These are phyloP conservation scores for Pyricularia sp. DNA, from an alignment of 2,329 filamentous ascomycete species.

Conservation along the genomic window DNA sequence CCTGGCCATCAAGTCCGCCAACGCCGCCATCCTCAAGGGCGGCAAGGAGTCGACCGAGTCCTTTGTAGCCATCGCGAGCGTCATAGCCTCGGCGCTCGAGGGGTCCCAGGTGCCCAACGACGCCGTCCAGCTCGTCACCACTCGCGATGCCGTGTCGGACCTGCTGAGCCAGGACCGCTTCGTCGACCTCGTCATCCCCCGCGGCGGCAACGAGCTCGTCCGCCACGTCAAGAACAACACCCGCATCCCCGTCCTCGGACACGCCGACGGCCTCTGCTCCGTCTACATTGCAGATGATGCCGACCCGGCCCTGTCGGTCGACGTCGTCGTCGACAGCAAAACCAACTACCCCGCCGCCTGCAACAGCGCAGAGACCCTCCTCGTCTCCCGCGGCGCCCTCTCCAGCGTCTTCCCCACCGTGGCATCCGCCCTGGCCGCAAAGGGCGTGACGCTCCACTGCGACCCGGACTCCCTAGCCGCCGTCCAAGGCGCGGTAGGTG, in stretches of 20 bases:
- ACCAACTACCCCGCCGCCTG: constrained; percentile 92
- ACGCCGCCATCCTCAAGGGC: constrained; percentile 93
- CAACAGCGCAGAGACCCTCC: constrained; percentile 86
- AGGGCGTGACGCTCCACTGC: constrained; percentile 76
- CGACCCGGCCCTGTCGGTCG: constrained; percentile 59
- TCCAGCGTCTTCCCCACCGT: constrained; percentile 58
- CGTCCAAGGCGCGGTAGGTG: constrained; percentile 37
- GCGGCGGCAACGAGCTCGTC: constrained; percentile 84
- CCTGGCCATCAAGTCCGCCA: constrained; percentile 92
- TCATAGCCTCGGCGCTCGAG: constrained; percentile 71
- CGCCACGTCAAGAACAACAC: constrained; percentile 83
- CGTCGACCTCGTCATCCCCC: constrained; percentile 91
- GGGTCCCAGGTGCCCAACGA: constrained; percentile 69
- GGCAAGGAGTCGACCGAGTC: constrained; percentile 93
- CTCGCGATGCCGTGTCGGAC: constrained; percentile 79
- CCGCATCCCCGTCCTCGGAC: constrained; percentile 89
- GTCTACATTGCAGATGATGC: constrained; percentile 78
- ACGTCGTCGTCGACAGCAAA: constrained; percentile 83
- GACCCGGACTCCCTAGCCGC: constrained; percentile 60
- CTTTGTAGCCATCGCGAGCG: constrained; percentile 82
- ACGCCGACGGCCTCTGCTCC: constrained; percentile 87
- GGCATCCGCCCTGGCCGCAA: constrained; percentile 62
- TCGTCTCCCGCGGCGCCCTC: constrained; percentile 69
- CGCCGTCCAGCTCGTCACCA: constrained; percentile 89
- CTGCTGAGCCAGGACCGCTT: constrained; percentile 78